Evolutionary conservation across 2,329 filamentous ascomycete species (phyloP).

Genomic region (Aspergillus puulaauensis): DNA sequence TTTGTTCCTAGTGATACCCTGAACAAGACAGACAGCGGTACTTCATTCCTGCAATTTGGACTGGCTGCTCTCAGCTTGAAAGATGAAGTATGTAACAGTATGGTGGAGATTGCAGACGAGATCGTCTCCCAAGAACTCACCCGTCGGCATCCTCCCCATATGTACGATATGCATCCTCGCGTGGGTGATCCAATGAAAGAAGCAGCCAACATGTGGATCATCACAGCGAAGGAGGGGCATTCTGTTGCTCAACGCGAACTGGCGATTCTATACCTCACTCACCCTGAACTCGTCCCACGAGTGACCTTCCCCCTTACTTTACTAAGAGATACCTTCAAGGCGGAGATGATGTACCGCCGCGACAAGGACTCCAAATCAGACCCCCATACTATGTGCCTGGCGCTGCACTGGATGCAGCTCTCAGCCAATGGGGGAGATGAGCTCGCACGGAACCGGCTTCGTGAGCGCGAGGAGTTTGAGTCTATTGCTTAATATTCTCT

Average conservation of each 20-base stretch:
- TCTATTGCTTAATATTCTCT: slow-evolving; percentile 48
- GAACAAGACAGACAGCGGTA: slow-evolving; percentile 60
- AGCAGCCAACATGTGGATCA: slow-evolving; percentile 84
- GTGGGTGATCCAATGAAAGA: slow-evolving; percentile 56
- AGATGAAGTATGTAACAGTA: slow-evolving; percentile 80
- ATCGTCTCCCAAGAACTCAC: slow-evolving; percentile 60
- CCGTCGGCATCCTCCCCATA: slow-evolving; percentile 34
- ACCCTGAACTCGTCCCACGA: slow-evolving; percentile 78
- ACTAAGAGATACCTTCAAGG: slow-evolving; percentile 86
- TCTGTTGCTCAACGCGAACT: slow-evolving; percentile 88
- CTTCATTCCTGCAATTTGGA: slow-evolving; percentile 87
- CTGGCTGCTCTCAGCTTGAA: slow-evolving; percentile 87
- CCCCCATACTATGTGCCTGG: slow-evolving; percentile 86
- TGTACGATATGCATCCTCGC: slow-evolving; percentile 30
- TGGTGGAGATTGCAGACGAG: slow-evolving; percentile 72
- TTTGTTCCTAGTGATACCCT: slow-evolving; percentile 59
- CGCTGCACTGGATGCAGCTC: slow-evolving; percentile 95
- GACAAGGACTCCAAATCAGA: slow-evolving; percentile 69
- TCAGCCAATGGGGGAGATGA: slow-evolving; percentile 83
- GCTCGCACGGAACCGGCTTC: slow-evolving; percentile 77
- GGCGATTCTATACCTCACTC: slow-evolving; percentile 87
- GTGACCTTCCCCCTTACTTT: slow-evolving; percentile 81
- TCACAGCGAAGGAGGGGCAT: slow-evolving; percentile 89
- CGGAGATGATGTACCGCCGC: slow-evolving; percentile 70
- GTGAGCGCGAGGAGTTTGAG: slow-evolving; percentile 66